Evolutionary conservation across 495 filamentous ascomycete species (phyloP), one percentile per base, ranked within the genome.

Genomic region (Physcia stellaris): DNA sequence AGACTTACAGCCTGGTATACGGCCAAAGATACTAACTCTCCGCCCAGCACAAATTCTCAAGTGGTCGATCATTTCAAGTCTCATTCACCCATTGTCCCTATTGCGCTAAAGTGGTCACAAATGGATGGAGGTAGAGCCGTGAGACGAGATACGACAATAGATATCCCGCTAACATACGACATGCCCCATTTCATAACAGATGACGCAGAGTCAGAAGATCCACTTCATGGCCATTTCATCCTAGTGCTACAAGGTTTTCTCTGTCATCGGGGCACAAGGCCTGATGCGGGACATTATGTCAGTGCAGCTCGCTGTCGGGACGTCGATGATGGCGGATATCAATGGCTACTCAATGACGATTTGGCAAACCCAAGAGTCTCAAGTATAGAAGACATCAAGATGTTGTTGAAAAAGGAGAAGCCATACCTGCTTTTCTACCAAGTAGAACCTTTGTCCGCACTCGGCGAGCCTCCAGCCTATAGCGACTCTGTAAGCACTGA

Each of bases 341-440:
- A 73, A 46, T 98, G 90, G 90, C 75, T 90, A 51, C 80, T 75
- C 17, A 92, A 93, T 41, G 90, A 98, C 57, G 90, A 98, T 47
- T 60, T 95, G 24, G 77, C 74, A 0, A 47, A 53, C 13, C 72
- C 82, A 28, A 71, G 90, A 27, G 80, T 94, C 3, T 65, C 62
- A 2, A 60, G 77, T 27, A 75, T 94, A 28, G 79, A 94, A 46
- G 80, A 90, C 39, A 77, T 85, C 35, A 64, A 83, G 41, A 68
- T 73, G 24, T 63, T 73, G 2, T 57, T 95, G 37, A 75, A 71
- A 39, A 68, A 78, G n/a, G 88, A 94, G 52, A 87, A 81, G 43
- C 88, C 90, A 3, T 98, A 98, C 48, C 70, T 98, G 2, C 62
- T 98, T 0, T 94, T 95, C 58, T 98, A 94, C 50, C 88, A 94